Evolutionary conservation across 1,284 basidiomycete species (phyloP).

Genomic region (Coriolopsis trogii): DNA sequence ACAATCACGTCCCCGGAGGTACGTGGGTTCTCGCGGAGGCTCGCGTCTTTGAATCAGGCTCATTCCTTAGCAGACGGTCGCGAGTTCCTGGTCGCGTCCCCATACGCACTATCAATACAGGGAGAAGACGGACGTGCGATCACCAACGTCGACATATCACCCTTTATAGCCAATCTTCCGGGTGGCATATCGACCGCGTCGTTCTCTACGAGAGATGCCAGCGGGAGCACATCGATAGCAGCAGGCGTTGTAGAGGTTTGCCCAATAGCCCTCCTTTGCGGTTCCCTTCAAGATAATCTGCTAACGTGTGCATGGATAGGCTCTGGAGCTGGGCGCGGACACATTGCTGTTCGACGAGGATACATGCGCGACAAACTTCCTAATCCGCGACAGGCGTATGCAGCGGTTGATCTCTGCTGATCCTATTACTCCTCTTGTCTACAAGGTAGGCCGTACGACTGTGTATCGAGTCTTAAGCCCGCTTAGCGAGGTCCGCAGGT

Average conservation of each 20-base stretch:
- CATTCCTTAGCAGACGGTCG: constrained; percentile 20
- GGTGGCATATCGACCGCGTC: constrained; percentile 19
- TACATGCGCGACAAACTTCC: constrained; percentile 29
- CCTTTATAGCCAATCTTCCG: constrained; percentile 26
- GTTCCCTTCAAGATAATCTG: too few relatives aligned
- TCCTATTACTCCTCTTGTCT: constrained; percentile 26
- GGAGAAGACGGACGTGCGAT: constrained; percentile 29
- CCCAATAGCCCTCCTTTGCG: too few relatives aligned
- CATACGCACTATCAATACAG: constrained; percentile 18
- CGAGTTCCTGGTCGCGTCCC: constrained; percentile 26
- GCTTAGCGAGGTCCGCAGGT: constrained; percentile 7
- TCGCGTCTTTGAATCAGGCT: too few relatives aligned
- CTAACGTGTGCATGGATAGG: constrained; percentile 2
- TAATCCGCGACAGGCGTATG: constrained; percentile 29
- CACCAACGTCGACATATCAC: constrained; percentile 26
- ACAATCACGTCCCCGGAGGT: constrained; percentile 29
- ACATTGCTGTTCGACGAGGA: constrained; percentile 29
- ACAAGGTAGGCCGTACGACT: constrained; percentile 13
- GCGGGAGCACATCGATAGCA: constrained; percentile 30
- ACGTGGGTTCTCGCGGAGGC: neutral
- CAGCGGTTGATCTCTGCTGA: constrained; percentile 24
- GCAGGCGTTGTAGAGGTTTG: constrained; percentile 27
- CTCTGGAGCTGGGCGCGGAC: constrained; percentile 25
- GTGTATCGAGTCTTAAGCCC: neutral
- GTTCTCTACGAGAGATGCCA: constrained; percentile 29